phyloP scores from a whole-genome alignment of 345 rosid species.

The Nephelium lappaceum region DNA sequence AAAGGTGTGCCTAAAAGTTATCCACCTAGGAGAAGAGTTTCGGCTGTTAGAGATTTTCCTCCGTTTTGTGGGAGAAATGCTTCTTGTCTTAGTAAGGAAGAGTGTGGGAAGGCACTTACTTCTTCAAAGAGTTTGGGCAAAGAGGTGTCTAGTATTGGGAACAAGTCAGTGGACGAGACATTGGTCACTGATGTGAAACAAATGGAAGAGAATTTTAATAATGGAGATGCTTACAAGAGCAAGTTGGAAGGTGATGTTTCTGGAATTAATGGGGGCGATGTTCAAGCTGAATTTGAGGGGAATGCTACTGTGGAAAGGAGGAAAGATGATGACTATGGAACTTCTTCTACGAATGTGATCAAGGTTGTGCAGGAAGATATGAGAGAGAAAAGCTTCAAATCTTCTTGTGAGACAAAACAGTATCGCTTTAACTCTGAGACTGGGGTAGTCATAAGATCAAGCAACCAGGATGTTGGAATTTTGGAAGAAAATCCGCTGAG shows the following conservation, averaged over 20 bases:
- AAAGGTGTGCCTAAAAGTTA: constrained; percentile 32
- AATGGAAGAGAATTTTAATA: constrained; percentile 18
- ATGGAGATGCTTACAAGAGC: constrained; percentile 22
- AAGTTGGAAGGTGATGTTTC: constrained; percentile 10
- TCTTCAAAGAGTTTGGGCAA: constrained; percentile 21
- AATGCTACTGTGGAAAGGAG: constrained; percentile 14
- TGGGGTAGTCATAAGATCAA: constrained; percentile 13
- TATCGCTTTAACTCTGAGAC: constrained; percentile 17
- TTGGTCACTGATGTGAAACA: constrained; percentile 27
- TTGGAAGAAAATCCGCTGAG: constrained; percentile 25
- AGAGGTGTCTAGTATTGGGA: constrained; percentile 26
- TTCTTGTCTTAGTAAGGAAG: constrained; percentile 23
- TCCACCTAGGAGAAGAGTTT: constrained; percentile 50
- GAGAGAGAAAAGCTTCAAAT: constrained; percentile 17
- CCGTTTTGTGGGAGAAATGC: constrained; percentile 51
- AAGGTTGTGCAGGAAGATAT: constrained; percentile 15
- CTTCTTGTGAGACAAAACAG: constrained; percentile 22
- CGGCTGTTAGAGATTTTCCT: constrained; percentile 59
- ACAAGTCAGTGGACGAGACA: constrained; percentile 11
- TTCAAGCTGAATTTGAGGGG: constrained; percentile 24
- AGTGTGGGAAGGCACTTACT: constrained; percentile 12
- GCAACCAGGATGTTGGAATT: constrained; percentile 14
- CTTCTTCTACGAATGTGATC: constrained; percentile 20
- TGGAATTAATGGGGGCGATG: constrained; percentile 3
- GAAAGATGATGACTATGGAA: constrained; percentile 22